These are phyloP conservation scores for Apodospora peruviana DNA, from an alignment of 495 filamentous ascomycete species.

Conservation along the genomic window DNA sequence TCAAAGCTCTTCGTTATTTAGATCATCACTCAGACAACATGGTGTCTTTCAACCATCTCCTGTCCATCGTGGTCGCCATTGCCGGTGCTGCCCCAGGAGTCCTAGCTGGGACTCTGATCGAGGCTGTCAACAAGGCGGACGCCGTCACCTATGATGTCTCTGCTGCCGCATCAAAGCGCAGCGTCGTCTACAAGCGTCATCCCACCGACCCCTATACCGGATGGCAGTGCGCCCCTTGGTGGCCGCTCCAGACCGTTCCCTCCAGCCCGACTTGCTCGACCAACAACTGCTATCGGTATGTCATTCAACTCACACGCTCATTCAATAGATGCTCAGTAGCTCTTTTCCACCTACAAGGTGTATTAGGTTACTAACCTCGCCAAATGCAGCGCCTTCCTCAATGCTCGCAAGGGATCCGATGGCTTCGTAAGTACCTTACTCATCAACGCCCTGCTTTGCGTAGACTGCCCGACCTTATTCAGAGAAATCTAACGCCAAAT, in stretches of 20 bases:
- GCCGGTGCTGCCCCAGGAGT: background rate
- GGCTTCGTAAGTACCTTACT: background rate
- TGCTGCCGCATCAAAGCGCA: background rate
- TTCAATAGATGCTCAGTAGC: background rate
- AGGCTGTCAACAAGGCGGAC: background rate
- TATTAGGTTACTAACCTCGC: background rate
- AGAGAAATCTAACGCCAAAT: background rate
- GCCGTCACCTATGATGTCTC: background rate
- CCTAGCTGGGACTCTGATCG: background rate
- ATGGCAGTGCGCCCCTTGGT: background rate
- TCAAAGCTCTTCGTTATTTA: no score
- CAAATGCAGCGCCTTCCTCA: background rate
- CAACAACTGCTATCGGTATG: slow-evolving; percentile 5
- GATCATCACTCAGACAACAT: background rate
- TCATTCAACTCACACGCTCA: background rate
- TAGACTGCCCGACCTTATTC: background rate
- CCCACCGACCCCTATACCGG: background rate
- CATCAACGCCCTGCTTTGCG: background rate
- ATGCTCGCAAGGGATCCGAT: slow-evolving; percentile 1
- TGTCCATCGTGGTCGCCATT: background rate
- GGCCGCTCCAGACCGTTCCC: background rate
- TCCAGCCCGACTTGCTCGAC: background rate
- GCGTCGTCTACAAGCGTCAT: background rate
- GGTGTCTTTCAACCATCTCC: background rate
- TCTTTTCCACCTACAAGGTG: no score